Conservation (phyloP, 148 eudicot genomes). For the Spergularia bocconei region DNA sequence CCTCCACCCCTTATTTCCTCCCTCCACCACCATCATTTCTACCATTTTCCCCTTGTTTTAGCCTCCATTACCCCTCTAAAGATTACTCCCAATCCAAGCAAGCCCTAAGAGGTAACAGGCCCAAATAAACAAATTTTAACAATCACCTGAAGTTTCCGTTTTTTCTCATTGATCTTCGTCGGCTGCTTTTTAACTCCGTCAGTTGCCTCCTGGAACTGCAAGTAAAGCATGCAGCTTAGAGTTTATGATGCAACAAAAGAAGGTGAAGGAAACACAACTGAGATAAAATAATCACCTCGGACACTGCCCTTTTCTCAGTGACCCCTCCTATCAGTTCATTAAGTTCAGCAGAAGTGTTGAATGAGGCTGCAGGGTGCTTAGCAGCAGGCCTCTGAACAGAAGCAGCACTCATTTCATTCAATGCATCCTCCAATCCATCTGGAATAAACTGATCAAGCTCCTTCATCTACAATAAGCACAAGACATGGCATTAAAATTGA, state of each 20-base stretch:
- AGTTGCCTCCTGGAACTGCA: slow-evolving; percentile 38
- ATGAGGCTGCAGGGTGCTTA: slow-evolving; percentile 24
- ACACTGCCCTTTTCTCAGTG: slow-evolving; percentile 31
- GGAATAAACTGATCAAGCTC: slow-evolving; percentile 74
- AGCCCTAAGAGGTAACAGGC: neutral
- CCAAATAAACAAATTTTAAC: slow-evolving; percentile 25
- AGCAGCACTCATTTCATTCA: slow-evolving; percentile 33
- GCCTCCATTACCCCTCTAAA: no score
- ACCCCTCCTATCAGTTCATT: slow-evolving; percentile 20
- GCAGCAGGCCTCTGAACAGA: slow-evolving; percentile 21
- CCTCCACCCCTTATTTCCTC: no score
- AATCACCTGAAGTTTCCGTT: slow-evolving; percentile 32
- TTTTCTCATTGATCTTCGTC: slow-evolving; percentile 27
- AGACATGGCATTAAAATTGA: neutral
- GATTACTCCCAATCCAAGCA: no score
- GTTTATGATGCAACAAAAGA: neutral
- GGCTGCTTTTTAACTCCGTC: slow-evolving; percentile 35
- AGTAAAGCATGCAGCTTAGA: slow-evolving; percentile 8
- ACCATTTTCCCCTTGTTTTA: no score
- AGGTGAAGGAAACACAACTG: neutral
- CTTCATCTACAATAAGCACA: slow-evolving; percentile 47
- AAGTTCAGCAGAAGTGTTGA: slow-evolving; percentile 26
- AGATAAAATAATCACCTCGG: slow-evolving; percentile 28
- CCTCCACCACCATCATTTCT: no score
- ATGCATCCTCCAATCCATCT: slow-evolving; percentile 49